A percentile compares a stretch with the other conserved stretches of the same genome.
Evolutionary conservation across 2,329 filamentous ascomycete genomes (phyloP).

Genomic region (Stemphylium vesicarium): DNA sequence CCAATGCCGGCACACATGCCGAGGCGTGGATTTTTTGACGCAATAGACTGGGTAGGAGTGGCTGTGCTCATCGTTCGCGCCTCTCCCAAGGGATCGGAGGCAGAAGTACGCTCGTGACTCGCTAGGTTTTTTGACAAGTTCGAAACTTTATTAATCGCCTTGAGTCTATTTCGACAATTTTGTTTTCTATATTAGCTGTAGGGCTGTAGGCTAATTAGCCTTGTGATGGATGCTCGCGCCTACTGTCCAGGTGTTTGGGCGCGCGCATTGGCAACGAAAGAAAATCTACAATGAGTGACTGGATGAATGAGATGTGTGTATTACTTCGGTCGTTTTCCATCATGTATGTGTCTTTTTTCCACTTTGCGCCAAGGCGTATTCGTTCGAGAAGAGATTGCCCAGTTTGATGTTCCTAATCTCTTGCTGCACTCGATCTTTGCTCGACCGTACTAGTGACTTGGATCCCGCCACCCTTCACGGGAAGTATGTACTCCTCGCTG

Average conservation of each 20-base stretch:
- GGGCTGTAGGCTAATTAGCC: neutral
- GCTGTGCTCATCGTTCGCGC: no score
- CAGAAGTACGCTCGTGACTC: no score
- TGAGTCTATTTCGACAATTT: no score
- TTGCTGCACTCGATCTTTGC: conserved; percentile 5
- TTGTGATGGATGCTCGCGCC: neutral
- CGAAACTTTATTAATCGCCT: no score
- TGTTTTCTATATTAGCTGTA: neutral
- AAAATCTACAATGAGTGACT: neutral
- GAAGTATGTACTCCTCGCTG: conserved; percentile 9
- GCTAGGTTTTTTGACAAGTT: no score
- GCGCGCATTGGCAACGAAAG: no score
- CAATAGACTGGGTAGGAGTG: neutral
- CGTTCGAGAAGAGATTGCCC: neutral
- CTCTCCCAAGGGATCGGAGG: no score
- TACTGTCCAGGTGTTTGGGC: no score
- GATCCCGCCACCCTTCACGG: conserved; percentile 3
- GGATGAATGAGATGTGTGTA: neutral
- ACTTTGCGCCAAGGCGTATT: neutral
- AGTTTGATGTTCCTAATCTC: neutral
- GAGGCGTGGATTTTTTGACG: neutral
- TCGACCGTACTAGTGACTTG: conserved; percentile 11
- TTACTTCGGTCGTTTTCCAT: neutral
- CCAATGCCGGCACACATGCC: neutral
- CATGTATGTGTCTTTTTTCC: neutral